Conservation (phyloP, 2,329 filamentous ascomycete species). For the Basipetospora sp. region DNA sequence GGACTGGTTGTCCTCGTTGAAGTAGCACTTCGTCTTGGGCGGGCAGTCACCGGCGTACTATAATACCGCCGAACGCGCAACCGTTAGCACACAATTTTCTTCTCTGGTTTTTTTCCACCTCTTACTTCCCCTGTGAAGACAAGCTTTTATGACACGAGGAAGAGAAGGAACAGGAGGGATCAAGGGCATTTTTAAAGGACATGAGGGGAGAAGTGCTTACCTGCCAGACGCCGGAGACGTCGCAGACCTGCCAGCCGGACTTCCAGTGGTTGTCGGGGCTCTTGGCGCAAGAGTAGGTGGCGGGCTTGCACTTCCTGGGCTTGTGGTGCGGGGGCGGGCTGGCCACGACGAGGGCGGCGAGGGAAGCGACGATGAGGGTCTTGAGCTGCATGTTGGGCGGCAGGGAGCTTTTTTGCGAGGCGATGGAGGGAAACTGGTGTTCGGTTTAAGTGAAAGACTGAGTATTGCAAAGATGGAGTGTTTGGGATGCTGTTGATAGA, state of each 20-base stretch:
- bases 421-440: background rate
- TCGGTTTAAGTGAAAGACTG: too few species aligned
- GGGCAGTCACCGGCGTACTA: constrained; percentile 21
- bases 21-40: constrained; percentile 22
- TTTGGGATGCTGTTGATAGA: background rate
- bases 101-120: background rate
- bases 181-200: background rate
- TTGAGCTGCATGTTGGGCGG: constrained; percentile 9
- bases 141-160: background rate
- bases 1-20: constrained; percentile 19
- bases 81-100: too few species aligned
- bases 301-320: constrained; percentile 16
- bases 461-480: background rate
- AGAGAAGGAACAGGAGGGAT: background rate
- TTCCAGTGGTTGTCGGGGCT: constrained; percentile 3
- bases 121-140: too few species aligned
- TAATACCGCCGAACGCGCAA: too few species aligned
- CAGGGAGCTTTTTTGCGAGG: background rate
- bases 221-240: constrained; percentile 15
- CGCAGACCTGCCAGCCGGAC: constrained; percentile 21
- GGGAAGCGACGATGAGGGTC: constrained; percentile 11
- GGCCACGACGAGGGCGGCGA: constrained; percentile 10
- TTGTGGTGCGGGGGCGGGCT: constrained; percentile 5
- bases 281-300: constrained; percentile 20
- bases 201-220: constrained; percentile 14